phyloP scores from a whole-genome alignment of 2,329 filamentous ascomycete species.

The Helotiales sp. region DNA sequence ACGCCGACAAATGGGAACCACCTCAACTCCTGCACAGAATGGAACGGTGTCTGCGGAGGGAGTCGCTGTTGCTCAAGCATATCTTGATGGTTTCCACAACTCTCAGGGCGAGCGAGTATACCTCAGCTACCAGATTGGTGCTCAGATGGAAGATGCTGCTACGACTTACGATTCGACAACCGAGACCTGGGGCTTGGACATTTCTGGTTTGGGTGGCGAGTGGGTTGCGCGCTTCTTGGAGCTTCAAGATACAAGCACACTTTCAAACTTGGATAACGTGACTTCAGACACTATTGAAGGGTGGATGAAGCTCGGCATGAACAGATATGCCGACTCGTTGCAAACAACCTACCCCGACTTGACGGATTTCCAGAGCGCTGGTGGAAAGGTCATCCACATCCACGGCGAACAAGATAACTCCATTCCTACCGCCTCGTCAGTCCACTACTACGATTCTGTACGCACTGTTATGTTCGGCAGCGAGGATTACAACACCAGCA shows the following conservation, averaged over 20 bases:
- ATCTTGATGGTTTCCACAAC: constrained; percentile 38
- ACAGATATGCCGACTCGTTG: constrained; percentile 49
- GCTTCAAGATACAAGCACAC: constrained; percentile 40
- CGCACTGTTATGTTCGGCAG: constrained; percentile 49
- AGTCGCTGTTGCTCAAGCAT: constrained; percentile 36
- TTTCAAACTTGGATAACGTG: constrained; percentile 45
- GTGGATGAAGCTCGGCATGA: constrained; percentile 52
- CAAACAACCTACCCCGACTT: constrained; percentile 57
- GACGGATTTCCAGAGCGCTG: constrained; percentile 46
- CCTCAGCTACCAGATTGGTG: constrained; percentile 37
- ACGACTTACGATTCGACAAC: constrained; percentile 33
- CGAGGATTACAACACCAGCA: constrained; percentile 39
- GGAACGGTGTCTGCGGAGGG: constrained; percentile 30
- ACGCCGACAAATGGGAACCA: background rate
- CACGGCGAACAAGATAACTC: constrained; percentile 57
- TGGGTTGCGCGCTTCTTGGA: constrained; percentile 44
- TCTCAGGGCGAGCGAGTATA: constrained; percentile 38
- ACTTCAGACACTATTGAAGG: constrained; percentile 57
- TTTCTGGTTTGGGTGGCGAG: constrained; percentile 37
- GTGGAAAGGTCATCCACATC: constrained; percentile 58
- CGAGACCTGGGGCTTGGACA: constrained; percentile 35
- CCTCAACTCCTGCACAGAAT: constrained; percentile 22
- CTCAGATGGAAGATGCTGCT: constrained; percentile 33
- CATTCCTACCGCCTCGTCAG: constrained; percentile 53
- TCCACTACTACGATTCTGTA: constrained; percentile 56